Evolutionary conservation across 1,284 basidiomycete genomes (phyloP).

Genomic region (Lignosus rhinocerotis): DNA sequence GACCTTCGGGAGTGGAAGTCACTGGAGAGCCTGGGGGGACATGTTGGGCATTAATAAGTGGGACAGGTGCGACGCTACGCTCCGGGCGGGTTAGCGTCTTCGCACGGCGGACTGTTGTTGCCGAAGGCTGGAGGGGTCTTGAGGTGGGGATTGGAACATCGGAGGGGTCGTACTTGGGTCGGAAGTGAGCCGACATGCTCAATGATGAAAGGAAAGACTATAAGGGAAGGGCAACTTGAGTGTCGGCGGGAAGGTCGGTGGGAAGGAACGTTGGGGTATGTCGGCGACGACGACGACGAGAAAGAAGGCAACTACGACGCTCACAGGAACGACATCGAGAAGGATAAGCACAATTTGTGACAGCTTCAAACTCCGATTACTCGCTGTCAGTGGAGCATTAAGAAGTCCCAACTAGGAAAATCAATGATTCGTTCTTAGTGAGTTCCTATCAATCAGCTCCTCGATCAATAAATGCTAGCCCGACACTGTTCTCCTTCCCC

Average conservation of each 20-base stretch:
- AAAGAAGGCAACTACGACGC: constrained; percentile 23
- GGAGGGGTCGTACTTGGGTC: constrained; percentile 27
- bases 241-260: constrained; percentile 7
- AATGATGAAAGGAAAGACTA: constrained; percentile 5
- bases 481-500: background rate
- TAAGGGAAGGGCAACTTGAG: constrained; percentile 17
- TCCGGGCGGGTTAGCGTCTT: constrained; percentile 97
- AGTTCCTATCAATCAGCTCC: constrained; percentile 15
- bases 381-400: background rate
- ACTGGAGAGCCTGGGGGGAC: constrained; percentile 35
- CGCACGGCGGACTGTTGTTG: constrained; percentile 72
- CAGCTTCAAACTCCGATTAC: constrained; percentile 16
- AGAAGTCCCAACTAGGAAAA: background rate
- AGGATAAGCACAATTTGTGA: background rate
- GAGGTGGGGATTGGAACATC: constrained; percentile 73
- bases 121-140: constrained; percentile 52
- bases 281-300: constrained; percentile 17
- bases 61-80: constrained; percentile 89
- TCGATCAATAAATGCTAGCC: background rate
- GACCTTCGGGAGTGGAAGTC: constrained; percentile 31
- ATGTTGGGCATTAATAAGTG: constrained; percentile 82
- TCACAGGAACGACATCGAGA: constrained; percentile 2
- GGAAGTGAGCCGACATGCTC: constrained; percentile 25
- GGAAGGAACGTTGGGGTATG: constrained; percentile 20
- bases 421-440: constrained; percentile 10